phyloP scores from a whole-genome alignment of 768 basidiomycete species.

The Mycena vitilis region DNA sequence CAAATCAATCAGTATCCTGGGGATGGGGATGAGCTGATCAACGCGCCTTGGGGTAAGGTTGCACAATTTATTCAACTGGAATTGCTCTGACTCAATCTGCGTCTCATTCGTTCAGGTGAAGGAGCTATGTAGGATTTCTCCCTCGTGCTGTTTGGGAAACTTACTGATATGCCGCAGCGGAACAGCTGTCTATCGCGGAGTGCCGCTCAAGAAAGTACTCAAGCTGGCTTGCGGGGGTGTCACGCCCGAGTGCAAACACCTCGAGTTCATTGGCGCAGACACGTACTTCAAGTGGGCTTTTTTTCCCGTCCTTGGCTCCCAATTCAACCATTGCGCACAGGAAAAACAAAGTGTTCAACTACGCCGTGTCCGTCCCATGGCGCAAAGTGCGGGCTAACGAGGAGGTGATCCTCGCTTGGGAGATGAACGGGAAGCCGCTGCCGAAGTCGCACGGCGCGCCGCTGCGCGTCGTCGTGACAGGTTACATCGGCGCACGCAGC shows the following conservation, averaged over 20 bases:
- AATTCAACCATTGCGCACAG: conserved; percentile 31
- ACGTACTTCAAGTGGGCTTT: conserved; percentile 63
- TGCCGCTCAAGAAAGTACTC: conserved; percentile 64
- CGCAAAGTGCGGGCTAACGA: conserved; percentile 60
- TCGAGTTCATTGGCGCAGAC: conserved; percentile 69
- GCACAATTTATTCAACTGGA: not conserved
- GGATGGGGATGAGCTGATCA: conserved; percentile 65
- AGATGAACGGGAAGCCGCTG: conserved; percentile 62
- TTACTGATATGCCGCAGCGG: conserved; percentile 46
- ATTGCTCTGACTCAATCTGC: not conserved
- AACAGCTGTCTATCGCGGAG: conserved; percentile 64
- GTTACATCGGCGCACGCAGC: conserved; percentile 66
- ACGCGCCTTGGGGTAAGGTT: conserved; percentile 58
- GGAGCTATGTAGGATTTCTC: conserved; percentile 56
- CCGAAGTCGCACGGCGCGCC: conserved; percentile 65
- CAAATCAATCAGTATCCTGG: conserved; percentile 65
- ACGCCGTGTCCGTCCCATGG: conserved; percentile 61
- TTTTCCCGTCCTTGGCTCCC: not conserved
- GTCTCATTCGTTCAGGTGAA: conserved; percentile 44
- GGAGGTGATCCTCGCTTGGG: conserved; percentile 65
- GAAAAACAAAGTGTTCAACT: conserved; percentile 50
- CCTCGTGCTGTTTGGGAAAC: not conserved
- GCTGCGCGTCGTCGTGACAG: conserved; percentile 61
- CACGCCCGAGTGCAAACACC: conserved; percentile 58
- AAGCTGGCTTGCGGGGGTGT: conserved; percentile 65